phyloP scores from a whole-genome alignment of 192 early-diverging fungal species.

The Coemansia guatemalensis region DNA sequence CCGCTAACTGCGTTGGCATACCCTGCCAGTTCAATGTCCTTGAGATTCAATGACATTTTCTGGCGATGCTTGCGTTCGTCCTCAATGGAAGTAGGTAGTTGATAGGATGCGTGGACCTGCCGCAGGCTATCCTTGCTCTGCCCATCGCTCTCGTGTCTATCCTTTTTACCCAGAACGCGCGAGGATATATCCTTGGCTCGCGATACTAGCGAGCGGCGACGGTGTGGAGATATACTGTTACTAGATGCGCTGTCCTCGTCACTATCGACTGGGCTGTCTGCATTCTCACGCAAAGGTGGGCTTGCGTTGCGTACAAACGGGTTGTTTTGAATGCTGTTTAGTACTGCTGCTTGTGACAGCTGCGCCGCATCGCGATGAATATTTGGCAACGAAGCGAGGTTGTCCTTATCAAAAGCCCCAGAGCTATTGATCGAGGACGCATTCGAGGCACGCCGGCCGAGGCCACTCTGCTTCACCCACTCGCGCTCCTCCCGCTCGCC shows the following conservation, averaged over 20 bases:
- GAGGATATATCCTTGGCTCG: slow-evolving; percentile 38
- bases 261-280: neutral
- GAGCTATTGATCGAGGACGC: slow-evolving; percentile 26
- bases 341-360: neutral
- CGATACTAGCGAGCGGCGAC: slow-evolving; percentile 17
- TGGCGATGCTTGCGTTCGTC: slow-evolving; percentile 12
- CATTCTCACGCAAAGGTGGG: neutral
- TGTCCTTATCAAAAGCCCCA: slow-evolving; percentile 10
- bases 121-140: neutral
- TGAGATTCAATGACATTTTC: slow-evolving; percentile 2
- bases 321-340: neutral
- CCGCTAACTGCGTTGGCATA: neutral
- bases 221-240: slow-evolving; percentile 6
- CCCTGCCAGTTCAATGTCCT: slow-evolving; percentile 6
- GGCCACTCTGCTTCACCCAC: slow-evolving; percentile 14
- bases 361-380: neutral
- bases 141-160: neutral
- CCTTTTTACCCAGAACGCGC: slow-evolving; percentile 12
- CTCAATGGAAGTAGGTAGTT: neutral
- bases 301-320: neutral
- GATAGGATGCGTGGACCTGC: neutral
- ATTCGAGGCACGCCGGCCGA: slow-evolving; percentile 11
- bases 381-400: neutral
- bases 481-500: slow-evolving; percentile 40
- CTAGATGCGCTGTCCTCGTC: neutral